Percentiles rank a stretch among this genome's conserved stretches.
Conservation (phyloP, 352 stramenopile species). For the Phytopythium boreale region DNA sequence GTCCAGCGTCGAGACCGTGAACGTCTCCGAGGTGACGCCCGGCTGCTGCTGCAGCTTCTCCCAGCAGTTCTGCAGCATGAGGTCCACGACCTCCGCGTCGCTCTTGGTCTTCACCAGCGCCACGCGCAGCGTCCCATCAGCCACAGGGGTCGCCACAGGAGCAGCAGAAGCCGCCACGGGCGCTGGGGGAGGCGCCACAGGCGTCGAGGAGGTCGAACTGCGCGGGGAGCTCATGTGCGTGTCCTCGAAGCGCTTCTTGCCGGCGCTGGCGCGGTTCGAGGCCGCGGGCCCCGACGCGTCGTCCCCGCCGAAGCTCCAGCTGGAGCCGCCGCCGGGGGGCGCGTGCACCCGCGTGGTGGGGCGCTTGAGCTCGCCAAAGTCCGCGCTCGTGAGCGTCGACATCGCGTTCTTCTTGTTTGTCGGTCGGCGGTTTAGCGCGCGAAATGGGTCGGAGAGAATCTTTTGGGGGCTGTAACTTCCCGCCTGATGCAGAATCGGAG, state of each 20-base stretch:
- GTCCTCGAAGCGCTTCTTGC: constrained; percentile 26
- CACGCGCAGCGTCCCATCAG: constrained; percentile 33
- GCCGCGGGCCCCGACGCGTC: constrained; percentile 12
- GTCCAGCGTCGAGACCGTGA: constrained; percentile 65
- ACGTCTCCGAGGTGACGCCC: constrained; percentile 35
- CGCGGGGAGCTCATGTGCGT: constrained; percentile 39
- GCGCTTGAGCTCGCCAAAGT: constrained; percentile 83
- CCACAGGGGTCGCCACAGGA: constrained; percentile 5
- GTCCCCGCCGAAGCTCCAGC: constrained; percentile 66
- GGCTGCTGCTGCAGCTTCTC: constrained; percentile 26
- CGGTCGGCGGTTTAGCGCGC: not conserved
- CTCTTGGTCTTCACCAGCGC: constrained; percentile 75
- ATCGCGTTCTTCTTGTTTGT: constrained; percentile 34
- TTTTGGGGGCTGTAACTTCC: not conserved
- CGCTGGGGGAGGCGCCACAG: constrained; percentile 8
- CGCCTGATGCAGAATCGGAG: too few relatives aligned
- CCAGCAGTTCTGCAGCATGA: constrained; percentile 65
- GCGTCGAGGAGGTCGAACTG: too few relatives aligned
- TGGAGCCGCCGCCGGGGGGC: constrained; percentile 74
- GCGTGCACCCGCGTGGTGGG: constrained; percentile 81
- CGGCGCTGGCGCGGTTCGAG: constrained; percentile 12
- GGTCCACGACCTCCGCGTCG: constrained; percentile 70
- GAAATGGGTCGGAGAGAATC: not conserved
- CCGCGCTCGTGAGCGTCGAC: constrained; percentile 81
- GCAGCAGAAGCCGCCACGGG: constrained; percentile 13